These are phyloP conservation scores for Agaricales sp. DNA, from an alignment of 1,284 basidiomycete species.

Conservation along the genomic window DNA sequence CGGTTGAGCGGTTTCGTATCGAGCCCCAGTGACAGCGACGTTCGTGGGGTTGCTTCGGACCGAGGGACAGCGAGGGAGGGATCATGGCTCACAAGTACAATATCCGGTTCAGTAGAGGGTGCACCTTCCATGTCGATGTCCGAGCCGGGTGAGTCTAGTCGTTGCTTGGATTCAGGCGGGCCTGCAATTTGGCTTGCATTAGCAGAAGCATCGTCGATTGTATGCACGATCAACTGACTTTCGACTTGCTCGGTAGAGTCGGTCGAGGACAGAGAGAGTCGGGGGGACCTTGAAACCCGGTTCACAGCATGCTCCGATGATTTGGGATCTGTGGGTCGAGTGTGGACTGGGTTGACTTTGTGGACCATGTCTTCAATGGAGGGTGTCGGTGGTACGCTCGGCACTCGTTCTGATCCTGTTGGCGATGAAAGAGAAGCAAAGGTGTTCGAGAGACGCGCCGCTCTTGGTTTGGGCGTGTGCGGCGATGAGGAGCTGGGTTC, in stretches of 20 bases:
- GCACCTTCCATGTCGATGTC: too few relatives aligned
- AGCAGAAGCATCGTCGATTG: background rate
- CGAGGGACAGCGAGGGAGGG: background rate
- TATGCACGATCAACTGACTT: background rate
- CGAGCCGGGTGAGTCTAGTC: too few relatives aligned
- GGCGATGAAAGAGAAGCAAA: background rate
- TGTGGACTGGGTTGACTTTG: background rate
- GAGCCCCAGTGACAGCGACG: background rate
- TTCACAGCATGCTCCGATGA: background rate
- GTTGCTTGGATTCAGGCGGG: background rate
- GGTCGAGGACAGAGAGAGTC: background rate
- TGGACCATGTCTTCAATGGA: background rate
- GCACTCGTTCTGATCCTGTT: background rate
- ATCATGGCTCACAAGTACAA: background rate
- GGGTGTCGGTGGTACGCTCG: background rate
- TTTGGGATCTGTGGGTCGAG: background rate
- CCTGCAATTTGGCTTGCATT: background rate
- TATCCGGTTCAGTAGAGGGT: background rate
- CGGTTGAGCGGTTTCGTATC: too few relatives aligned
- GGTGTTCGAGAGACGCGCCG: too few relatives aligned
- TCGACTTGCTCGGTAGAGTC: background rate
- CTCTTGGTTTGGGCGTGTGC: background rate
- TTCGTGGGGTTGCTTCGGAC: background rate
- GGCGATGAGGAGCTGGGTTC: background rate
- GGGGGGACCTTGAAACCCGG: too few relatives aligned